phyloP scores from a whole-genome alignment of 352 stramenopile species.

The Globisporangium viniferum region DNA sequence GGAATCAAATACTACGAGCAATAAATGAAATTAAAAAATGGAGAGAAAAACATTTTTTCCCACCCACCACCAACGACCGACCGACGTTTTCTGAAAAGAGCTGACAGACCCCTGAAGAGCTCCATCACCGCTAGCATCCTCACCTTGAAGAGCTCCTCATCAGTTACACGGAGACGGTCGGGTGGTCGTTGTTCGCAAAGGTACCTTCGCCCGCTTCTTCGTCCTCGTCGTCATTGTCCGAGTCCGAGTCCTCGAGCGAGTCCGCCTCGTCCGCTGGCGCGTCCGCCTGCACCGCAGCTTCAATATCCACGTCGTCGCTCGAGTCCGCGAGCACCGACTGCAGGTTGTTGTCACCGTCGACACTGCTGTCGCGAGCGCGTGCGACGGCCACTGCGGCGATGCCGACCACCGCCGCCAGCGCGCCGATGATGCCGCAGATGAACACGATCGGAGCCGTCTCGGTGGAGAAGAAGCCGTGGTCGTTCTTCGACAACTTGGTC shows the following conservation, averaged over 20 bases:
- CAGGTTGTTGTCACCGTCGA: constrained; percentile 18
- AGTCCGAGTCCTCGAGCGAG: constrained; percentile 51
- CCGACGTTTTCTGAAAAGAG: not conserved
- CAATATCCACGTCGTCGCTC: constrained; percentile 48
- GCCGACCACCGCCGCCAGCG: constrained; percentile 59
- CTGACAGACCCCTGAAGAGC: not conserved
- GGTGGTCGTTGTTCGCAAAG: constrained; percentile 46
- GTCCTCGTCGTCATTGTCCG: constrained; percentile 29
- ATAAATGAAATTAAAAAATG: constrained; percentile 11
- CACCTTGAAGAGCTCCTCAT: not conserved
- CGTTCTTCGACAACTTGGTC: constrained; percentile 45
- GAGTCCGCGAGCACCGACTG: constrained; percentile 44
- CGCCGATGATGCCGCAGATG: constrained; percentile 64
- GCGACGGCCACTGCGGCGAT: constrained; percentile 52
- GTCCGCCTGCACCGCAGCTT: constrained; percentile 38
- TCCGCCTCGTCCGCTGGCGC: constrained; percentile 34
- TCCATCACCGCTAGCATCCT: not conserved
- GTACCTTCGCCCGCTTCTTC: constrained; percentile 53
- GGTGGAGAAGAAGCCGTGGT: constrained; percentile 36
- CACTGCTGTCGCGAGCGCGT: constrained; percentile 24
- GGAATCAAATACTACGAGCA: constrained; percentile 9
- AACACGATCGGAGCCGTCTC: constrained; percentile 49
- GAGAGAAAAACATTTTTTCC: constrained; percentile 1
- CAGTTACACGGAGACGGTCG: constrained; percentile 26
- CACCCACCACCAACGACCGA: constrained; percentile 9